Conservation (phyloP, 2,329 filamentous ascomycete genomes). For the Fusarium hainanense region DNA sequence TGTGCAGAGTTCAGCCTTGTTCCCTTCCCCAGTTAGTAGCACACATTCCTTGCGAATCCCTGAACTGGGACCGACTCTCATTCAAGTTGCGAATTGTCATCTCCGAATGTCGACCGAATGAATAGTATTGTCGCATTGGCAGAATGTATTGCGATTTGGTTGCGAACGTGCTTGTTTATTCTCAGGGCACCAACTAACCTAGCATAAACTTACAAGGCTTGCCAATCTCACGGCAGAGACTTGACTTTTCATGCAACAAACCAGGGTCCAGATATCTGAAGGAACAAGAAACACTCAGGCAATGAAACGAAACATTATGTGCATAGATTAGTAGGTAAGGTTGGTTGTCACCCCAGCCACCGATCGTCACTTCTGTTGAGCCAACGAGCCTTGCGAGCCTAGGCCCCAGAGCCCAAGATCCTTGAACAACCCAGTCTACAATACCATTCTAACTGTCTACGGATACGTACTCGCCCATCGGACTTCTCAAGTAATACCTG, state of each 20-base stretch:
- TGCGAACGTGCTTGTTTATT: not conserved
- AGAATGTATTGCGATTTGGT: not conserved
- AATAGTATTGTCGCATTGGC: not conserved
- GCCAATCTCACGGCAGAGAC: constrained; percentile 6
- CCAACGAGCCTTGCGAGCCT: constrained; percentile 26
- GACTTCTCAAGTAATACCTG: constrained; percentile 7
- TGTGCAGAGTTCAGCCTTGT: constrained; percentile 30
- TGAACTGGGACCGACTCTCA: not conserved
- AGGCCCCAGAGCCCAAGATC: constrained; percentile 22
- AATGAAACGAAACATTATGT: constrained; percentile 45
- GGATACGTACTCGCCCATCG: not conserved
- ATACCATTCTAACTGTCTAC: constrained; percentile 1
- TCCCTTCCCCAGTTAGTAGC: constrained; percentile 1
- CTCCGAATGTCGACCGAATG: constrained; percentile 3
- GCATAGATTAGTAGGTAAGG: constrained; percentile 15
- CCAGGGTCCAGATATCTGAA: constrained; percentile 15
- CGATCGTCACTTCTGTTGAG: constrained; percentile 38
- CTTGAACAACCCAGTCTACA: constrained; percentile 22
- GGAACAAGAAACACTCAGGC: constrained; percentile 43
- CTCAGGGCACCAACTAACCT: not conserved
- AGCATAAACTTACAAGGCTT: not conserved
- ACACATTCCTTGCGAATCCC: constrained; percentile 15
- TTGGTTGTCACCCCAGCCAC: constrained; percentile 31
- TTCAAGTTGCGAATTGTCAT: constrained; percentile 4
- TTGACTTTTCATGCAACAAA: constrained; percentile 13